Evolutionary conservation across 1,284 basidiomycete genomes (phyloP).

Genomic region (Leccinum subrobustum): DNA sequence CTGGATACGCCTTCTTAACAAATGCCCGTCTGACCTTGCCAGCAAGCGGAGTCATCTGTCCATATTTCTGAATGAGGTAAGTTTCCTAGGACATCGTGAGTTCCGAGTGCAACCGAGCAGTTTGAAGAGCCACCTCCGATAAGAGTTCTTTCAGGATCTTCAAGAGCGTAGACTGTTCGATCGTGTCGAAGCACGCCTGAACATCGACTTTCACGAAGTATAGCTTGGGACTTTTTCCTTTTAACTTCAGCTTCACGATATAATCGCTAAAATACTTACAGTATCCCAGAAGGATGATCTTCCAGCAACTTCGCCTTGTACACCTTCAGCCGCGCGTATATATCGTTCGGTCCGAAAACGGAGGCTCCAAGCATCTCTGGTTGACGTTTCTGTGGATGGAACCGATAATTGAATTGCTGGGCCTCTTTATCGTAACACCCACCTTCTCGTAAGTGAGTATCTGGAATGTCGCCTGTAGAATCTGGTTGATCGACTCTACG

Average conservation of each 20-base stretch:
- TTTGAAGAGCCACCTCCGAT: constrained; percentile 55
- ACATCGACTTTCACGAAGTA: constrained; percentile 98
- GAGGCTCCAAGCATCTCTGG: constrained; percentile 72
- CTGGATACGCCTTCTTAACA: constrained; percentile 62
- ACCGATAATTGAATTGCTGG: background rate
- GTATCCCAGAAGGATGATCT: constrained; percentile 39
- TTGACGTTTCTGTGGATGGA: constrained; percentile 53
- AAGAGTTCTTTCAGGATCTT: constrained; percentile 74
- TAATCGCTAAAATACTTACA: constrained; percentile 45
- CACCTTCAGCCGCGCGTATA: constrained; percentile 70
- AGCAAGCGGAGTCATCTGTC: constrained; percentile 50
- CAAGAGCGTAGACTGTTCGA: constrained; percentile 86
- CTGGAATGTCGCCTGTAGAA: constrained; percentile 80
- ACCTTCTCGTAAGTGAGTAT: constrained; percentile 88
- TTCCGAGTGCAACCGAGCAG: background rate
- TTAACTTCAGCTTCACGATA: constrained; percentile 6
- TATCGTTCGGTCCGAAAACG: constrained; percentile 80
- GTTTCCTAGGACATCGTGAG: constrained; percentile 44
- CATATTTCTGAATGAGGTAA: constrained; percentile 67
- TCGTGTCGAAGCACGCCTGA: constrained; percentile 94
- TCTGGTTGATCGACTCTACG: constrained; percentile 79
- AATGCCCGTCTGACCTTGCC: constrained; percentile 57
- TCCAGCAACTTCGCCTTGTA: constrained; percentile 61
- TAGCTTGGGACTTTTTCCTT: constrained; percentile 63
- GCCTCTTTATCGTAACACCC: constrained; percentile 2